Evolutionary conservation across 768 basidiomycete genomes (phyloP).

Genomic region (Phylloporus sp.): DNA sequence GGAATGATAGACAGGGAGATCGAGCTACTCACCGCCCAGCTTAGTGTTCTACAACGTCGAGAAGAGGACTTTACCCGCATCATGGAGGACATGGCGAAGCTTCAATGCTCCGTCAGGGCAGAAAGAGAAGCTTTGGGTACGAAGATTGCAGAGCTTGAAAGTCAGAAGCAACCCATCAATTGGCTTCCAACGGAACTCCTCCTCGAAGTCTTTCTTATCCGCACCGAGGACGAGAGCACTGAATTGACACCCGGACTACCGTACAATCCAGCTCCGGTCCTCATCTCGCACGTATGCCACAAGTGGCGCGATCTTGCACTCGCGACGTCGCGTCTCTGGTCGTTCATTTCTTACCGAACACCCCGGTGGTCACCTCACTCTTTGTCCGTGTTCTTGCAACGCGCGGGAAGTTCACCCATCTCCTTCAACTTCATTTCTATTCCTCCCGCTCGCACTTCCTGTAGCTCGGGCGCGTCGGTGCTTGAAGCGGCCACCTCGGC

Average conservation of each 20-base stretch:
- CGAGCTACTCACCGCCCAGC: constrained; percentile 34
- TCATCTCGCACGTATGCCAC: constrained; percentile 45
- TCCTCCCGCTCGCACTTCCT: constrained; percentile 4
- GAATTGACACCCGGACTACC: constrained; percentile 22
- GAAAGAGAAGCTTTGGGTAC: constrained; percentile 32
- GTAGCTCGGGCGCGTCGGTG: constrained; percentile 13
- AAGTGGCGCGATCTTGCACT: constrained; percentile 46
- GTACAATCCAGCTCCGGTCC: constrained; percentile 33
- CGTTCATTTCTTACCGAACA: constrained; percentile 31
- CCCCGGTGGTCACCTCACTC: constrained; percentile 20
- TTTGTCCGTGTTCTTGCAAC: constrained; percentile 31
- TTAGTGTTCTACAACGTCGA: constrained; percentile 32
- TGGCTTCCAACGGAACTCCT: constrained; percentile 50
- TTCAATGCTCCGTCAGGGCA: constrained; percentile 32
- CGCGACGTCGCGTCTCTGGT: constrained; percentile 43
- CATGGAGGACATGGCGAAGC: constrained; percentile 36
- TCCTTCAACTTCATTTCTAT: constrained; percentile 33
- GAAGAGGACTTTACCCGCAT: constrained; percentile 40
- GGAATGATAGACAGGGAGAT: constrained; percentile 35
- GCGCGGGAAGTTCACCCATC: constrained; percentile 32
- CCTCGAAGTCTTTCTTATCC: constrained; percentile 38
- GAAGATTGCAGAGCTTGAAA: constrained; percentile 33
- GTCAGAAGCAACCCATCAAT: constrained; percentile 42
- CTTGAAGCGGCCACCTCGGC: constrained; percentile 18
- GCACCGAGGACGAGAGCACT: constrained; percentile 21